Evolutionary conservation across 192 early-diverging fungal genomes (phyloP), one percentile per base, ranked within the genome.

Genomic region (Backusella parvicylindrica): DNA sequence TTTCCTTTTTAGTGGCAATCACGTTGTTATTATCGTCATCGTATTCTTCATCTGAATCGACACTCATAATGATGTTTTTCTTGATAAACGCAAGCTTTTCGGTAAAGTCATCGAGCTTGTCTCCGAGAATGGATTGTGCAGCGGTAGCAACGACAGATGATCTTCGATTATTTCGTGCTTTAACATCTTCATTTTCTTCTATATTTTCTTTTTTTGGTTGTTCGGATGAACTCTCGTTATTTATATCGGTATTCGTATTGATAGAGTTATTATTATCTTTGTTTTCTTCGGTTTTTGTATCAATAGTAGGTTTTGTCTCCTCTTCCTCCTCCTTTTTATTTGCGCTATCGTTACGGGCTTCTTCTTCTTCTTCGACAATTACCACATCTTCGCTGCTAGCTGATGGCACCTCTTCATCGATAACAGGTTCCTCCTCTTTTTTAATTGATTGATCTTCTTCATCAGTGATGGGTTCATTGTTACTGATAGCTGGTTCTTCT

Each of bases 31-130:
- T 21, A 0, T 68, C 76, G 1, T 40, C 68, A 60, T 77, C 65
- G 0, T 72, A n/a, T 16, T 76, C 75, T 26, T 81, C 79, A 36
- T 81, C 75, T 36, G 73, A 72, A 47, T 81, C 74, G 16, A 78
- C 9, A 28, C 73, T 76, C 81, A 82, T 82, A 30, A 82, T 82
- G 30, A 81, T 81, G 37, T 78, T 82, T 65, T 82, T 82, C 15
- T 73, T 71, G 21, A 82, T 82, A 49, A 68, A 82, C 0, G 81
- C 74, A 15, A 82, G 49, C 26, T 82, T 82, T 32, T 78, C 80
- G 18, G 80, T 82, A 30, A 82, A 70, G 30, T 82, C 80, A 32
- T 82, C 80, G 2, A 82, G 64, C 56, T 78, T 77, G 35, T 79
- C 81, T 6, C 75, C 79, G 7, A 76, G 60, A 16, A 77, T 64